Base-by-base conservation (phyloP, 495 filamentous ascomycete genomes). In the Xylaria palmicola region DNA sequence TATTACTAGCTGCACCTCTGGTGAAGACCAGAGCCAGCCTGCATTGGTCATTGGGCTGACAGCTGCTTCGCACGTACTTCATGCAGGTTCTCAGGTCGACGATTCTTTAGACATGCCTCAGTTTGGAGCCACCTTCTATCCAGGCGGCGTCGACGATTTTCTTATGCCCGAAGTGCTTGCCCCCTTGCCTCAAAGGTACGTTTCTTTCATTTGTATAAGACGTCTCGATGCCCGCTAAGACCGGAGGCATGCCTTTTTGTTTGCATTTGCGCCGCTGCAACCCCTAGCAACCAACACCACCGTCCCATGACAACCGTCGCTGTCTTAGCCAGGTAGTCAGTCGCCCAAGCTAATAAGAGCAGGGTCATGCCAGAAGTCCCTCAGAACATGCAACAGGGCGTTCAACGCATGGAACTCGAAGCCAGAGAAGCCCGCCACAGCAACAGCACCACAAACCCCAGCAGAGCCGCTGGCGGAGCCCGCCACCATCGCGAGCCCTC, bases 151-250 rank as follows among this genome's bases (percentile, higher is more conserved):
- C 62, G 93, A 97, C 80, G 91, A 96, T 76, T 97, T 91, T 68
- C 91, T 89, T 74, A 88, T 86, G 81, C 85, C 85, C 36, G 80
- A 82, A 59, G 79, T 83, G 59, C 59, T 81, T 50, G 79, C 79
- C 64, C 93, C 93, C 60, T 80, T 89, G 65, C 93, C 93, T 65
- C 92, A 98, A 83, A 86, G 93, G 93, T 97, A 74, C 69, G 88
- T 78, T 34, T 41, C 45, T 53, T 29, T 20, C 41, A 15, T 32
- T 44, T 50, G 20, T 22, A 56, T 60, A 59, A 62, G 60, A 62
- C 37, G 56, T 67, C 6, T 62, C 61, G 24, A 52, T 59, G 47
- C 47, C 47, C 39, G 53, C 40, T 39, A 13, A 29, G 37, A 37
- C 36, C 63, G n/a, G 53, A 50, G 53, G 59, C 45, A 22, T 60